Evolutionary conservation across 2,329 filamentous ascomycete species (phyloP).

Genomic region (Penicillium hordei): DNA sequence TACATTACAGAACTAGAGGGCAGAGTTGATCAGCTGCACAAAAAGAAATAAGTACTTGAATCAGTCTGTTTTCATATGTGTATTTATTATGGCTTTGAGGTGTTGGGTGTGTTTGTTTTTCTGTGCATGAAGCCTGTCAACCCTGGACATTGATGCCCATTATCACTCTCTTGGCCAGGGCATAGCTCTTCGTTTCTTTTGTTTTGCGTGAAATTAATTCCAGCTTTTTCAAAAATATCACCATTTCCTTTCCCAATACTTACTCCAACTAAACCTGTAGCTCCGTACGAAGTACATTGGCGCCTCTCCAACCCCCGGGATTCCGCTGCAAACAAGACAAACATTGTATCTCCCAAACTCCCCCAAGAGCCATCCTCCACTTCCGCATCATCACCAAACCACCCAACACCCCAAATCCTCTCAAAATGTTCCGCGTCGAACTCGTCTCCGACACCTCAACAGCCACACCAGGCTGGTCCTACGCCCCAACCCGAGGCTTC

Average conservation of each 20-base stretch:
- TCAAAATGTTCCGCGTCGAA: constrained; percentile 69
- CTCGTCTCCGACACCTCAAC: constrained; percentile 72
- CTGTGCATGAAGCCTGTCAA: constrained; percentile 5
- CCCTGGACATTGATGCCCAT: background rate
- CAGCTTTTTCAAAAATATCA: background rate
- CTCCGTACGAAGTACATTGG: too few species aligned
- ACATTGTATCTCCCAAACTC: constrained; percentile 13
- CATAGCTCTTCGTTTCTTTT: background rate
- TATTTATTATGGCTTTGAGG: constrained; percentile 12
- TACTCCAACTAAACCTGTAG: background rate
- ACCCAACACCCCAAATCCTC: background rate
- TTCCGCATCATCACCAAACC: constrained; percentile 7
- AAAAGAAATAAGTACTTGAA: constrained; percentile 58
- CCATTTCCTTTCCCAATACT: background rate
- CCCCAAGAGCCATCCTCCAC: background rate
- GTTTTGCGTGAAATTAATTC: background rate
- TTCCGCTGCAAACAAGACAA: constrained; percentile 22
- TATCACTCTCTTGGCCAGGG: background rate
- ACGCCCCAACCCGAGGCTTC: constrained; percentile 73
- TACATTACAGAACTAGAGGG: constrained; percentile 82
- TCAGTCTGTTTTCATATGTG: background rate
- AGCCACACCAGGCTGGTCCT: constrained; percentile 83
- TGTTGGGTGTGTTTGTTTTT: constrained; percentile 9
- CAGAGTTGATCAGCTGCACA: constrained; percentile 68
- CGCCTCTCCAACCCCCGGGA: too few species aligned